Base-by-base conservation (phyloP, 228 moss, liverwort and hornwort species). In the Sphagnum fallax region DNA sequence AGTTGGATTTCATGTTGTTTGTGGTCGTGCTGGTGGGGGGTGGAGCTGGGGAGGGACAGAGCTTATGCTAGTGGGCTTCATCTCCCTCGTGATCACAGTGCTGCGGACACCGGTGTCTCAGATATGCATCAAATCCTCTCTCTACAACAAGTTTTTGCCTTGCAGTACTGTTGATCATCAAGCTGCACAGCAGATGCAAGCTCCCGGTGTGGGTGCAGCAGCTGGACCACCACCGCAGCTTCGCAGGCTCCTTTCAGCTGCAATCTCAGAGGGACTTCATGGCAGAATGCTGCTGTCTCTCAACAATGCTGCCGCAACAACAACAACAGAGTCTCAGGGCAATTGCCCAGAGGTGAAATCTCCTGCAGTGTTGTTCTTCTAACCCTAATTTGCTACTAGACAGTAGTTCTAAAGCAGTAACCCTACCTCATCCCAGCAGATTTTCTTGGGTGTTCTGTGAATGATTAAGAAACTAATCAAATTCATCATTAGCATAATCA, bases 41-140 rank as follows among this genome's bases (percentile, higher is more conserved):
- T 32, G 32, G 32, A 32, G 32, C 32, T 8, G 52, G 48, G 53
- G 5, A 7, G 16, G 16, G 71, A 70, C 94, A 94, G 94, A 95
- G 63, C 63, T 95, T 61, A 95, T 95, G 94, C 69, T 95, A 32
- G 69, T 95, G 84, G 94, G 94, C 60, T 90, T 90, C 65, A 88
- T 95, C 61, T 90, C 92, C 8, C 70, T 95, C 50, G 69, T 90
- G 10, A 84, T 95, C 59, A 85, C 88, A 32, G 84, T 83, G 48
- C 79, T 85, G 47, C 81, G 84, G 73, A 69, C 79, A 63, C 77
- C 84, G 16, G 85, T 95, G 59, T 74, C 84, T 32, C 83, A 74
- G 49, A 49, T 95, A 10, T 95, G 94, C 63, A 57, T 92, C 18
- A 74, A 71, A 1, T 69, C 69, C 8, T 72, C 66, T 0, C 58